Evolutionary conservation across 331 rosid species (phyloP).

Genomic region (Acacia concinna): DNA sequence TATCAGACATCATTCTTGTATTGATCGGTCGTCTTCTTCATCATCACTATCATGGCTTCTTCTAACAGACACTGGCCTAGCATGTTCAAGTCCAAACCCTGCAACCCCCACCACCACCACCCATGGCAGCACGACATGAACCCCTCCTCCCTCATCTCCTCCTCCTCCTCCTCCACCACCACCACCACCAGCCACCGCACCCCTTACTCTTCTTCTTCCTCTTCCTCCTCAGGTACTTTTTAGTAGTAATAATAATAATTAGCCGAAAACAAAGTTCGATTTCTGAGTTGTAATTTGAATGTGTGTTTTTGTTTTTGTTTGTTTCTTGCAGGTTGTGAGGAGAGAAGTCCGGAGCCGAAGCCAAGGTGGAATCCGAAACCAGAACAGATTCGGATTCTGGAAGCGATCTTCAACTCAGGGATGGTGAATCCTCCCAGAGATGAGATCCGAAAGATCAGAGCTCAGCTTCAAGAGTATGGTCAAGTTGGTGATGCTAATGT

Average conservation of each 20-base stretch:
- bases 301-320: neutral
- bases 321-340: constrained; percentile 62
- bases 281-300: no score
- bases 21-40: neutral
- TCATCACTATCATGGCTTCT: constrained; percentile 67
- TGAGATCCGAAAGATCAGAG: constrained; percentile 74
- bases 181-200: constrained; percentile 46
- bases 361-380: constrained; percentile 94
- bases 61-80: constrained; percentile 97
- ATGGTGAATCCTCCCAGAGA: constrained; percentile 93
- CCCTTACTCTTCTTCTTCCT: constrained; percentile 41
- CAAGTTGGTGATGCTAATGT: constrained; percentile 96
- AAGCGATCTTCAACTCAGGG: constrained; percentile 91
- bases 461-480: constrained; percentile 85
- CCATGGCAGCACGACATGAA: constrained; percentile 83
- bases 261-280: no score
- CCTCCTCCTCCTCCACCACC: constrained; percentile 19
- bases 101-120: constrained; percentile 69
- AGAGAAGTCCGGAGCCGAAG: constrained; percentile 79
- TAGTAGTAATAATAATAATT: no score
- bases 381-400: constrained; percentile 85
- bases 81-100: constrained; percentile 92
- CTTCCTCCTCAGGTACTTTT: constrained; percentile 34
- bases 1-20: neutral
- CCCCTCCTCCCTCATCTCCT: constrained; percentile 56